Percentiles rank a stretch among this genome's conserved stretches.
Conservation (phyloP, 208 protist genomes). For the Herpetomonas tarakana region DNA sequence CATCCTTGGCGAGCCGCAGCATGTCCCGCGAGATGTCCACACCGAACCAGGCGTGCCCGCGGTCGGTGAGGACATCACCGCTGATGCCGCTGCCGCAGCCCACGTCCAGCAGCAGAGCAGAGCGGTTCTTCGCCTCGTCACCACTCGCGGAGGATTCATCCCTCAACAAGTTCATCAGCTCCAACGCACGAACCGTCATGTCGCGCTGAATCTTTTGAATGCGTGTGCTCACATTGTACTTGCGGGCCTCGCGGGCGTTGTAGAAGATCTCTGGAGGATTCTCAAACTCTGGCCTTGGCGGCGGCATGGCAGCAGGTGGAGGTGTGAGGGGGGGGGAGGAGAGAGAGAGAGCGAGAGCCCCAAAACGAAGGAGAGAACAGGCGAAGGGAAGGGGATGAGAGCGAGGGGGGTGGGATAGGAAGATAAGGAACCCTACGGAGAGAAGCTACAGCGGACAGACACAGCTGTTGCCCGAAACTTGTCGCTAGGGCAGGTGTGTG, state of each 20-base stretch:
- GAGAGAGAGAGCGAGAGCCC: not conserved
- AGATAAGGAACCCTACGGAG: too few relatives aligned
- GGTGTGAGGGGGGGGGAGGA: not conserved
- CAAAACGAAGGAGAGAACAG: conserved; percentile 1
- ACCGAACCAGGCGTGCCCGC: conserved; percentile 97
- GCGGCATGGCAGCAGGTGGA: conserved; percentile 65
- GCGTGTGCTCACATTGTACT: conserved; percentile 95
- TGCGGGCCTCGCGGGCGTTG: conserved; percentile 91
- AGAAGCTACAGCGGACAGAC: too few relatives aligned
- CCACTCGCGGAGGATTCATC: conserved; percentile 12
- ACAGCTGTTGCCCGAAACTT: too few relatives aligned
- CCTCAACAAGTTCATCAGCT: conserved; percentile 94
- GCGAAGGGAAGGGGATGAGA: not conserved
- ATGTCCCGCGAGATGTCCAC: conserved; percentile 96
- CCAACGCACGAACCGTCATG: conserved; percentile 97
- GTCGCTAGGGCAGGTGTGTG: too few relatives aligned
- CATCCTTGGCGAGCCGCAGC: conserved; percentile 88
- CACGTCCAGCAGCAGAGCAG: conserved; percentile 96
- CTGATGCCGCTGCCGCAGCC: conserved; percentile 98
- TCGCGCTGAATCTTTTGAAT: conserved; percentile 96
- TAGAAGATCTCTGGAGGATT: conserved; percentile 97
- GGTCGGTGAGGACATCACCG: conserved; percentile 93
- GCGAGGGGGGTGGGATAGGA: not conserved
- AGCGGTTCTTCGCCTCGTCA: conserved; percentile 7
- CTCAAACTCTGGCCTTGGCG: conserved; percentile 87